Conservation (phyloP, 139 green algal genomes). For the Desmodesmus armatus region DNA sequence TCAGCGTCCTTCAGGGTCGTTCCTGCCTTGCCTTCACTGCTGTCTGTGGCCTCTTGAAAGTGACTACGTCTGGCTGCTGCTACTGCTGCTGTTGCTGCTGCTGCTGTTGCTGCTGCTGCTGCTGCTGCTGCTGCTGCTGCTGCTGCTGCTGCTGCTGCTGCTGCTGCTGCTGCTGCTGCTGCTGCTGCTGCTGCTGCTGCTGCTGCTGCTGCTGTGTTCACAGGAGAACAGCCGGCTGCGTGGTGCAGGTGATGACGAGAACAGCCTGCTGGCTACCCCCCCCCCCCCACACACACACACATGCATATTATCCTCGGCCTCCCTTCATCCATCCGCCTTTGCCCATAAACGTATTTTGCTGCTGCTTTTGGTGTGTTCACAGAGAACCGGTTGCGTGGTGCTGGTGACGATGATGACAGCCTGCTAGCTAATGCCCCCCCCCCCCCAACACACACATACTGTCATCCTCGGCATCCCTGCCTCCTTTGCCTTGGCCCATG, state of each 20-base stretch:
- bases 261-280: too few relatives aligned
- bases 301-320: too few relatives aligned
- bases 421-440: too few relatives aligned
- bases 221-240: slow-evolving; percentile 33
- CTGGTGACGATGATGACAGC: too few relatives aligned
- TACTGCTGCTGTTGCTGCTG: slow-evolving; percentile 12
- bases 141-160: background rate
- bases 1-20: background rate
- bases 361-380: too few relatives aligned
- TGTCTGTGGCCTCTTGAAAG: background rate
- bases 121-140: background rate
- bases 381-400: too few relatives aligned
- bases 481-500: background rate
- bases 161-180: background rate
- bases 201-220: slow-evolving; percentile 6
- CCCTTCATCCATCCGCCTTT: too few relatives aligned
- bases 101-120: background rate
- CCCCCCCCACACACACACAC: too few relatives aligned
- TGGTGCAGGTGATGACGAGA: background rate
- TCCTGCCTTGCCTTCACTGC: background rate
- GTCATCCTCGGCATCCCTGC: too few relatives aligned
- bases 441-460: too few relatives aligned
- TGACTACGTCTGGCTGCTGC: background rate
- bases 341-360: too few relatives aligned
- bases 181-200: background rate